These are phyloP conservation scores for Teunomyces gatunensis DNA, from an alignment of 805 yeast genomes.

Conservation along the genomic window DNA sequence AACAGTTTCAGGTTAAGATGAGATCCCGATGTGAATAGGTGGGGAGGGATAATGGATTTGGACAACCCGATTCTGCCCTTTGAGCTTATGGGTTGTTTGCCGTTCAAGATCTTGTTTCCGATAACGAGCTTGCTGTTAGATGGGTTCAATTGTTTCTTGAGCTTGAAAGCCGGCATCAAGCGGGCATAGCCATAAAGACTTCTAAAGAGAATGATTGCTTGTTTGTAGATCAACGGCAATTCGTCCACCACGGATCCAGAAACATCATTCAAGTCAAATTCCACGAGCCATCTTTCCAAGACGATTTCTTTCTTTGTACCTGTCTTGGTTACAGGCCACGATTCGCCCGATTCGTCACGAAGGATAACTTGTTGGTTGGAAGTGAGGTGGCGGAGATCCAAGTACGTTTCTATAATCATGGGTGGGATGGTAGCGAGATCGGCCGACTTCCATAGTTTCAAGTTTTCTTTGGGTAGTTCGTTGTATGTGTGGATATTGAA, in stretches of 20 bases:
- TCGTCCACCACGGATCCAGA: constrained; percentile 44
- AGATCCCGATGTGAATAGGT: constrained; percentile 33
- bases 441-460: constrained; percentile 57
- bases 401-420: constrained; percentile 77
- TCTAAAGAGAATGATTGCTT: constrained; percentile 70
- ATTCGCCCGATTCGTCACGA: constrained; percentile 50
- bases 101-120: constrained; percentile 67
- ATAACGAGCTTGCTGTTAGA: constrained; percentile 35
- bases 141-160: constrained; percentile 36
- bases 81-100: constrained; percentile 72
- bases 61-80: constrained; percentile 85
- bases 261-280: constrained; percentile 56
- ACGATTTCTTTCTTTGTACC: constrained; percentile 82
- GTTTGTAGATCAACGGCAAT: constrained; percentile 68
- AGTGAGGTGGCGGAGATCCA: constrained; percentile 60
- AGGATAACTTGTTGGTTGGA: constrained; percentile 59
- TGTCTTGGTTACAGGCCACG: constrained; percentile 55
- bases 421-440: constrained; percentile 63
- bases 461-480: constrained; percentile 49
- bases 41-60: constrained; percentile 54
- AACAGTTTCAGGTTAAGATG: constrained; percentile 64
- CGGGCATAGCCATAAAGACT: constrained; percentile 64
- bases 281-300: constrained; percentile 89
- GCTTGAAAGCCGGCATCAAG: constrained; percentile 68
- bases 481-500: constrained; percentile 50